Conservation (phyloP, 305 asterid species). For the Fraxinus xanthoxyloides region DNA sequence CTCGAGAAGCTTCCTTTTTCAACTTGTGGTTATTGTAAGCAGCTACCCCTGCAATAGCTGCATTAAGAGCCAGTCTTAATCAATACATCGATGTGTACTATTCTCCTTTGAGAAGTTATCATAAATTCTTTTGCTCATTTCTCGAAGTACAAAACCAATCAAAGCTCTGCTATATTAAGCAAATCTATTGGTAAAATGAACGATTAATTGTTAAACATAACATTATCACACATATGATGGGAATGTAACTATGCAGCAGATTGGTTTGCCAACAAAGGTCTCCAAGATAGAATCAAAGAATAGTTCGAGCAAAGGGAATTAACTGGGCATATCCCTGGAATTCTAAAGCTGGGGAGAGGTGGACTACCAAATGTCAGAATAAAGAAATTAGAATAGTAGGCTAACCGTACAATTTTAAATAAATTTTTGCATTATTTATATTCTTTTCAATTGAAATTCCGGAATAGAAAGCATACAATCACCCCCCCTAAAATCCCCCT, state of each 20-base stretch:
- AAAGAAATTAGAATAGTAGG: not conserved
- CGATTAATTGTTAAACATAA: not conserved
- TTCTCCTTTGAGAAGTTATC: not conserved
- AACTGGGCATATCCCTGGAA: not conserved
- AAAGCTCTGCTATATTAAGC: not conserved
- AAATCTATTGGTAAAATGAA: not conserved
- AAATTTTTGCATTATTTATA: not conserved
- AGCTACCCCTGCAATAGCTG: slow-evolving; percentile 95
- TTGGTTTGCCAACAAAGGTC: not conserved
- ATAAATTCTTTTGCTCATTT: not conserved
- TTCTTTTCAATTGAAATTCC: not conserved
- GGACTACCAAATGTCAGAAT: not conserved
- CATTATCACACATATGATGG: not conserved
- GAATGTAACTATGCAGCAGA: not conserved
- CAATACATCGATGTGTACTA: not conserved
- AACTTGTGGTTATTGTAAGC: slow-evolving; percentile 89
- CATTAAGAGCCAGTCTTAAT: slow-evolving; percentile 18
- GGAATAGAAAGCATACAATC: not conserved
- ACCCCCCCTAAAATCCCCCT: not conserved
- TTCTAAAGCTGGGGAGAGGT: not conserved
- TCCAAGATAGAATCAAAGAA: not conserved
- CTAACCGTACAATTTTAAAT: not conserved
- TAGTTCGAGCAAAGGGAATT: not conserved
- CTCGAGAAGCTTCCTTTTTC: slow-evolving; percentile 64
- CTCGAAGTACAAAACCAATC: not conserved